phyloP scores from a whole-genome alignment of 306 rosid species.

The Medicago ruthenica region DNA sequence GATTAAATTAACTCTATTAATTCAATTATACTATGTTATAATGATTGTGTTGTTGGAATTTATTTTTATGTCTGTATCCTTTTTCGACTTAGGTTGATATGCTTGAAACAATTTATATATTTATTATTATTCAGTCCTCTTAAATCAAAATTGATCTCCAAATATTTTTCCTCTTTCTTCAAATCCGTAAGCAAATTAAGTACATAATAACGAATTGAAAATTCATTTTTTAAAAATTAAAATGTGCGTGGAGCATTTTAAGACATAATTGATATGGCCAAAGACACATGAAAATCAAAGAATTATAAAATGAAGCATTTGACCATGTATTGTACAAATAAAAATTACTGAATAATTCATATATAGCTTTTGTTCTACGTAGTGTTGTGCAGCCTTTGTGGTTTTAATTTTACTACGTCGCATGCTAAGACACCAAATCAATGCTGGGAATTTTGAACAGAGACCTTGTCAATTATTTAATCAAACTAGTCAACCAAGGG shows the following conservation, averaged over 20 bases:
- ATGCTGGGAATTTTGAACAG: slow-evolving; percentile 42
- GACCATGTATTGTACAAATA: slow-evolving; percentile 10
- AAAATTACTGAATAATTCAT: background rate
- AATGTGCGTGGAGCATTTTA: background rate
- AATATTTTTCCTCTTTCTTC: background rate
- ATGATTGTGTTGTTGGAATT: too few species aligned
- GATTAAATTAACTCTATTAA: too few species aligned
- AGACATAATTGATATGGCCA: background rate
- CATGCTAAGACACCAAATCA: slow-evolving; percentile 23
- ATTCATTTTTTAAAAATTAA: slow-evolving; percentile 17
- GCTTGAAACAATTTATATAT: too few species aligned
- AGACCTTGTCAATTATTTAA: slow-evolving; percentile 38
- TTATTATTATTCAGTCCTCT: background rate
- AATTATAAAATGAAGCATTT: background rate
- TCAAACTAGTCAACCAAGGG: slow-evolving; percentile 37
- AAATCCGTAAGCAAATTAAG: too few species aligned
- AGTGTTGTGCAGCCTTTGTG: background rate
- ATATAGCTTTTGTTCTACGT: background rate
- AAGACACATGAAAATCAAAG: slow-evolving; percentile 15
- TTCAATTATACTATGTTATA: too few species aligned
- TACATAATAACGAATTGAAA: background rate
- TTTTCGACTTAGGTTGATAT: too few species aligned
- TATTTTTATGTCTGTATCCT: too few species aligned
- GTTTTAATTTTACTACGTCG: slow-evolving; percentile 39
- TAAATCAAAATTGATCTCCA: background rate